phyloP scores from a whole-genome alignment of 2,329 filamentous ascomycete species.

The Talaromyces sp. region DNA sequence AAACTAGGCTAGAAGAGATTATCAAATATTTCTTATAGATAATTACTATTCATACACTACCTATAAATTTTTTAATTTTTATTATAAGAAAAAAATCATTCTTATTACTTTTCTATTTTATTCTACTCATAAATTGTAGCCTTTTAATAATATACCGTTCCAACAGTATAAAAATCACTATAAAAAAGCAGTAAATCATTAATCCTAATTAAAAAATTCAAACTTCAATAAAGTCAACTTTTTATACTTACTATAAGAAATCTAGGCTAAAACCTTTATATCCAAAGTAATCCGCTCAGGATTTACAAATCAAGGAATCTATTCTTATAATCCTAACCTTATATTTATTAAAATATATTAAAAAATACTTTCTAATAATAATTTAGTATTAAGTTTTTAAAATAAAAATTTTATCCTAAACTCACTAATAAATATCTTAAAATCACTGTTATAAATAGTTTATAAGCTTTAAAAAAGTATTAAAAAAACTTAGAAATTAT shows the following conservation, averaged over 20 bases:
- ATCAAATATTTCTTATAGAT: too few species aligned
- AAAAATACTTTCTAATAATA: neutral
- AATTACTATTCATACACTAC: too few species aligned
- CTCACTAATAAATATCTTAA: neutral
- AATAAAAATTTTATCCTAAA: neutral
- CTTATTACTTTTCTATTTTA: too few species aligned
- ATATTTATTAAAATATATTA: neutral
- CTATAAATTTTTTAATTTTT: too few species aligned
- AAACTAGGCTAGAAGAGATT: too few species aligned
- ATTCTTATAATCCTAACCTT: neutral
- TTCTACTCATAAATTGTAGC: too few species aligned
- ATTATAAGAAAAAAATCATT: too few species aligned
- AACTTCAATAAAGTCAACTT: too few species aligned
- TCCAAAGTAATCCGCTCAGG: neutral
- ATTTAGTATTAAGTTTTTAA: neutral
- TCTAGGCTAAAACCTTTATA: neutral
- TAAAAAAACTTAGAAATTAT: neutral
- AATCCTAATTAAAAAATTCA: too few species aligned
- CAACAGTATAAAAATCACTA: too few species aligned
- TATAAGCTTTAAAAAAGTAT: neutral
- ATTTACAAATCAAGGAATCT: neutral
- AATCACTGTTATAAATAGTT: neutral
- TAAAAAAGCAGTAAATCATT: too few species aligned
- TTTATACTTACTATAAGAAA: neutral
- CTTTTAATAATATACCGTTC: too few species aligned